Evolutionary conservation across 2,329 filamentous ascomycete genomes (phyloP).

Genomic region (Pseudomassariella vexata): DNA sequence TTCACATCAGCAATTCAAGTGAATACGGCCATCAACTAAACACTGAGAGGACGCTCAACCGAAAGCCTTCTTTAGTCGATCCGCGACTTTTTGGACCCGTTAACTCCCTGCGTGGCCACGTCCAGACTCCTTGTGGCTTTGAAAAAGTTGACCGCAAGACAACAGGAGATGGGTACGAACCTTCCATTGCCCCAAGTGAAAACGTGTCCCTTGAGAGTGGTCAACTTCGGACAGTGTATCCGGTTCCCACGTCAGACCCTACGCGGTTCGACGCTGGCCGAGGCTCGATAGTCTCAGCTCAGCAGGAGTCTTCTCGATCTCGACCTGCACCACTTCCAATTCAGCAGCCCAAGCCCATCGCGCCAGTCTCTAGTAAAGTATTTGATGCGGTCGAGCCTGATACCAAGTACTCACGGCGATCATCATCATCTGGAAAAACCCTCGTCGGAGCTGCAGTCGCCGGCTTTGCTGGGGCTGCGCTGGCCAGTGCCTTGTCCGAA

Average conservation of each 20-base stretch:
- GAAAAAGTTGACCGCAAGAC: constrained; percentile 30
- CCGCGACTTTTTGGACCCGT: constrained; percentile 53
- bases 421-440: constrained; percentile 31
- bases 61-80: constrained; percentile 44
- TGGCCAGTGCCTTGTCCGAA: constrained; percentile 39
- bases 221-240: constrained; percentile 58
- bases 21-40: too few relatives aligned
- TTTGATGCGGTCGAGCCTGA: constrained; percentile 48
- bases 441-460: constrained; percentile 40
- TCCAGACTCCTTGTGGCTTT: constrained; percentile 52
- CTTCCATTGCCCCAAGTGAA: constrained; percentile 27
- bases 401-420: constrained; percentile 25
- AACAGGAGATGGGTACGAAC: constrained; percentile 27
- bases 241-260: constrained; percentile 62
- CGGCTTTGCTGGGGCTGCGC: constrained; percentile 42
- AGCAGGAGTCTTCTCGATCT: constrained; percentile 31
- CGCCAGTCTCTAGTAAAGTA: constrained; percentile 64
- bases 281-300: constrained; percentile 40
- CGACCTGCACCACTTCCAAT: constrained; percentile 61
- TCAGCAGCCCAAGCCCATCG: constrained; percentile 79
- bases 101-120: constrained; percentile 54
- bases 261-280: constrained; percentile 52
- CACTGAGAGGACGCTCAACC: constrained; percentile 19
- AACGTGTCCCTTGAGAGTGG: constrained; percentile 27
- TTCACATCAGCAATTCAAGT: constrained; percentile 8